Base-by-base conservation (phyloP, 495 filamentous ascomycete genomes). In the Podospora conica region DNA sequence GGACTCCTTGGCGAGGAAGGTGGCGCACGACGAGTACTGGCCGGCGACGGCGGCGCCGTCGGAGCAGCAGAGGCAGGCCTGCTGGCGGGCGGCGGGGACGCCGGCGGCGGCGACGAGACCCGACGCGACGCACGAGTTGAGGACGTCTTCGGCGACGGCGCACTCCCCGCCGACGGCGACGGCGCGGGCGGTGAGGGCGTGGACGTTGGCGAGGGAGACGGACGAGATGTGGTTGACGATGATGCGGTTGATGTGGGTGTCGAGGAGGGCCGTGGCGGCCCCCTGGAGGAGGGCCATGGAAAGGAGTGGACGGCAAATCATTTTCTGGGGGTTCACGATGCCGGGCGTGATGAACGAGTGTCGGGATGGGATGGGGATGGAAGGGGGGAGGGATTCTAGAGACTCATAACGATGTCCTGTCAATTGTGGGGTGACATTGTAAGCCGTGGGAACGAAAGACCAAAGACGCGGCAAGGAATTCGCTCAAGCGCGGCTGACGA, bases 41-140 rank as follows among this genome's bases (percentile, higher is more conserved):
- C 29, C 1, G 48, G 54, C 64, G 29, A 74, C 12, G 6, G 61
- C 61, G 1, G 55, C 33, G 25, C 31, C 55, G 4, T 40, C 48
- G 29, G 31, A 54, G 48, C 74, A 76, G 62, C 74, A 76, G 7
- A 74, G 18, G 27, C 74, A 76, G 5, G 55, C 33, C 33, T 53
- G 20, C 10, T 28, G 60, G 27, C 25, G 29, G 1, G 40, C 67
- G 22, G 48, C 40, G 15, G 70, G 65, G 9, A 58, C 65, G 0
- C 60, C 64, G 18, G 56, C 28, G 18, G 56, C 28, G n/a, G 56
- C 71, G 12, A 74, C 31, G 18, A 53, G 57, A 28, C 68, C 71
- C 8, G 66, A 62, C 1, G 21, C 15, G 23, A 61, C 64, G 23
- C 69, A 72, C 3, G 58, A 58, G 8, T n/a, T 31, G 20, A 75